Evolutionary conservation across 805 yeast genomes (phyloP), one percentile per base, ranked within the genome.

Genomic region (Yarrowia alimentaria): DNA sequence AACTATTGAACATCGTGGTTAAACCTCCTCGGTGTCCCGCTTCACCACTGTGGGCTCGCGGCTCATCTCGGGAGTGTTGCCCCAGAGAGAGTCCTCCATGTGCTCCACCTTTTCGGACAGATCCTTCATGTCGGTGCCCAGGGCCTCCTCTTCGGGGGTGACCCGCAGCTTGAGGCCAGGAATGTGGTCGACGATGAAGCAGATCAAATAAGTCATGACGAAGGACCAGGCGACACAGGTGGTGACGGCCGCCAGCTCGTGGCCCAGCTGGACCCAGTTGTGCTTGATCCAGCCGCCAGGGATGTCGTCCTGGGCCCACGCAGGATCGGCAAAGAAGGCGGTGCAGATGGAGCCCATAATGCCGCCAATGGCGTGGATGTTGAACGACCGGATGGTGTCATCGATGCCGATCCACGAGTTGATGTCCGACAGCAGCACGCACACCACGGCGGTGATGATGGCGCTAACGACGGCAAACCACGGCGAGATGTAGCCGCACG

Each of bases 221-320:
- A 85, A 82, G 4, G 95, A 75, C 86, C 94, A 91, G 11, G 76
- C 72, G 49, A 82, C 82, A 54, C 81, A 79, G 10, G 95, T 76
- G 54, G 74, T 67, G 56, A 81, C 74, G 37, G 85, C 95, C 19
- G 95, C 91, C 57, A 88, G 70, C 74, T 91, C 97, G 69, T 83
- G 83, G 58, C 95, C 93, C 57, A 89, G 78, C 71, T 89, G 97
- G 54, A 69, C 74, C 68, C 76, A 86, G 73, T 87, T 78, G 60
- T 85, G 88, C 72, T 85, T 84, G 55, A 89, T 68, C 93, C 95
- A 86, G 55, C 96, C 96, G 60, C 95, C 95, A 8, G 43, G 43
- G n/a, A 37, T 37, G 6, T 37, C 43, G 1, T 24, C 30, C 22
- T 37, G 43, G 9, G 43, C 43, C 43, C 43, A 37, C 19, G 60